Evolutionary conservation across 2,329 filamentous ascomycete species (phyloP).

Genomic region (Tolypocladium tropicale): DNA sequence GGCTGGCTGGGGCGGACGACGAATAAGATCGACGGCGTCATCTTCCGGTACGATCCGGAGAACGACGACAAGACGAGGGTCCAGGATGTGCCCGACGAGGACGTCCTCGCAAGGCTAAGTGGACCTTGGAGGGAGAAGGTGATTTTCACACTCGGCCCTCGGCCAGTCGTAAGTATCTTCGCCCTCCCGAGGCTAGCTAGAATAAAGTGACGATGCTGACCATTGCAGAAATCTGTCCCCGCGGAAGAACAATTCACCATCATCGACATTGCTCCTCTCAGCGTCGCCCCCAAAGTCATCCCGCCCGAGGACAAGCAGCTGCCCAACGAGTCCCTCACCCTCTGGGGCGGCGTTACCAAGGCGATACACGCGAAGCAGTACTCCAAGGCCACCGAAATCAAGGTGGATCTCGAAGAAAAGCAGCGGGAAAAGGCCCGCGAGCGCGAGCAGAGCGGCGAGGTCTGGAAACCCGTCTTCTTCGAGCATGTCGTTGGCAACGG

Average conservation of each 20-base stretch:
- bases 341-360: slow-evolving; percentile 81
- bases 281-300: slow-evolving; percentile 65
- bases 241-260: slow-evolving; percentile 59
- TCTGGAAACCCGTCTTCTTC: slow-evolving; percentile 88
- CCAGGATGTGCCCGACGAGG: slow-evolving; percentile 76
- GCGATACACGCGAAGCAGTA: slow-evolving; percentile 80
- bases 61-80: slow-evolving; percentile 73
- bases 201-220: background rate
- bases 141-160: slow-evolving; percentile 48
- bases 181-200: background rate
- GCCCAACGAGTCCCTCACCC: slow-evolving; percentile 76
- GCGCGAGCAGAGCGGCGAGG: slow-evolving; percentile 56
- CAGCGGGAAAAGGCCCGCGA: slow-evolving; percentile 80
- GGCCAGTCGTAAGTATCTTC: slow-evolving; percentile 45
- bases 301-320: slow-evolving; percentile 73
- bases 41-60: slow-evolving; percentile 83
- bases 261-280: slow-evolving; percentile 79
- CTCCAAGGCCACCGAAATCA: slow-evolving; percentile 71
- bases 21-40: slow-evolving; percentile 81
- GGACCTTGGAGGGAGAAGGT: slow-evolving; percentile 77
- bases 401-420: slow-evolving; percentile 83
- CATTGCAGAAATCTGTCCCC: slow-evolving; percentile 28
- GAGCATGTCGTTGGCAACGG: slow-evolving; percentile 45
- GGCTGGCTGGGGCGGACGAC: slow-evolving; percentile 88
- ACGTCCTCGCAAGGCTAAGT: slow-evolving; percentile 71